Evolutionary conservation across 1,284 basidiomycete species (phyloP), one percentile per base, ranked within the genome.

Genomic region (Apiotrichum domesticum): DNA sequence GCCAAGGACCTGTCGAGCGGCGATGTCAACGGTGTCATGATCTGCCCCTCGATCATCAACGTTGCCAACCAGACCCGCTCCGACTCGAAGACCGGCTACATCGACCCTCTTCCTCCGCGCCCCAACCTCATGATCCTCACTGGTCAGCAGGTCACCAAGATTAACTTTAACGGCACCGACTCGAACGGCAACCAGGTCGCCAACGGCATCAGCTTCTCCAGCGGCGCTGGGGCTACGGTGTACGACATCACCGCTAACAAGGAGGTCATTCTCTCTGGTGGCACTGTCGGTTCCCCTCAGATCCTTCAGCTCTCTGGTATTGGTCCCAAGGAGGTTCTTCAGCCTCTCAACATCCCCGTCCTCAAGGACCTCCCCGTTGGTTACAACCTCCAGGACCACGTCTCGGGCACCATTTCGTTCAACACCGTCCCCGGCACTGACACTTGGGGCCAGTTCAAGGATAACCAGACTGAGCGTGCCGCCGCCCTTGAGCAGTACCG

Each of bases 311-410:
- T 84, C 8, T 87, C 85, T 56, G 88, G 88, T 59, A 80, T 90
- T 55, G 88, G 87, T 0, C 85, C 86, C 3, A 71, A 68, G 52
- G 81, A 82, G 50, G 79, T 84, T 3, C 74, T 89, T 44, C 63
- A 78, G 32, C 68, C 70, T 6, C 80, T 83, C 33, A 82, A 82
- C 47, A 81, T 90, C 58, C 49, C 53, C 9, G 58, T 65, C 56
- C 65, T 71, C 10, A 59, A 79, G 44, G 82, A 83, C 59, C 77
- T 88, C 2, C 86, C 87, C 55, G 87, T 91, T 53, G 88, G 88
- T 1, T 83, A 86, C 73, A 84, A 87, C 74, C 69, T 89, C 46
- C 85, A 87, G 70, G 86, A 90, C 69, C 86, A 87, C 72, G 66
- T 86, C n/a, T 66, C 71, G 10, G 62, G 58, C 58, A 63, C 67